Evolutionary conservation across 1,284 basidiomycete species (phyloP), one percentile per base, ranked within the genome.

Genomic region (Irpex sp.): DNA sequence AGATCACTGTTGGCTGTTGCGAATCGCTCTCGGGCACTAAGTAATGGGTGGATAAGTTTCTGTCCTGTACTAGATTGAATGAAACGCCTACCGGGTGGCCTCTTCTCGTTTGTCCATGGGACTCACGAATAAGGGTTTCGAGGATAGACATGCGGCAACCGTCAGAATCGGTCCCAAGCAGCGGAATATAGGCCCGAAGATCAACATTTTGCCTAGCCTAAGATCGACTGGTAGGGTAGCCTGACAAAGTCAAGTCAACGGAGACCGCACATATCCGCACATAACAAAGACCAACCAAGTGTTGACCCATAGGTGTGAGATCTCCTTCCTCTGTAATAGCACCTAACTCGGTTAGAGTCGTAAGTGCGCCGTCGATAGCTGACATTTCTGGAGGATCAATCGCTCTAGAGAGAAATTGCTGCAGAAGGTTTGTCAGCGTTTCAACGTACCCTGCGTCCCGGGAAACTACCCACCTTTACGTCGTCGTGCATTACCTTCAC

Each of bases 161-260:
- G 92, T 93, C n/a, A 95, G 80, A 21, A 92, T 81, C 58, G 87
- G 86, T 62, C 86, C 87, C 6, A 96, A 77, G 67, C 93, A 95
- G 68, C 85, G 85, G 77, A 96, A 94, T 54, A 94, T 84, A 1
- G 89, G 85, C 0, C 84, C 93, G 0, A 96, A 79, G 5, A 95
- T 84, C n/a, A 96, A 83, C 91, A 96, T 94, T 90, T 98, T 98
- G 44, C 87, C 93, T 19, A 98, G 81, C 56, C 94, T 84, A n/a
- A 97, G 78, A 76, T 98, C 96, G 31, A 97, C 80, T 1, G 96
- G 96, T 36, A 98, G 82, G 75, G 89, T 84, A 4, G 92, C 83
- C 91, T 94, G 65, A 4, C 61, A 17, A 58, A 3, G 58, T 2
- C 2, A 13, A 2, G 49, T 69, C 60, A 62, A 61, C 63, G 59